Percentiles rank a stretch among this genome's conserved stretches.
Conservation (phyloP, 768 basidiomycete genomes). For the Auricularia cornea region DNA sequence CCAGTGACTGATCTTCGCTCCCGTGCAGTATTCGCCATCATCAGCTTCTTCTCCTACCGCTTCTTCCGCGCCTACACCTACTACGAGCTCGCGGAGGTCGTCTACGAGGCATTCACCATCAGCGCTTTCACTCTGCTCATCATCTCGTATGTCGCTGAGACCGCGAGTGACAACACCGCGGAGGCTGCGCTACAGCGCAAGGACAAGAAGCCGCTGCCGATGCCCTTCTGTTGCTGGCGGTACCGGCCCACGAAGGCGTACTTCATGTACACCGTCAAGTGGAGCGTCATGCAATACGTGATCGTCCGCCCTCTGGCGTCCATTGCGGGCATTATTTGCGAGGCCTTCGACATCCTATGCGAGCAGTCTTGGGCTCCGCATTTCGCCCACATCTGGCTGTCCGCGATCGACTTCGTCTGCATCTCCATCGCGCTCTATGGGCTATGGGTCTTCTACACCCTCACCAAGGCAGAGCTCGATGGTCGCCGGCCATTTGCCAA, state of each 20-base stretch:
- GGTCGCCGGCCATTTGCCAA: constrained; percentile 74
- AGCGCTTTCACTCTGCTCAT: constrained; percentile 77
- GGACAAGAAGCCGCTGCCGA: constrained; percentile 63
- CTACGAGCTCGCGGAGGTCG: constrained; percentile 42
- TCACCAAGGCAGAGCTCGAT: constrained; percentile 71
- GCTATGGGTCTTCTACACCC: constrained; percentile 70
- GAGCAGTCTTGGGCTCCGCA: constrained; percentile 47
- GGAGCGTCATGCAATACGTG: constrained; percentile 85
- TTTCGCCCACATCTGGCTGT: constrained; percentile 63
- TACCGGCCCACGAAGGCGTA: constrained; percentile 81
- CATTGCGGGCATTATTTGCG: constrained; percentile 71
- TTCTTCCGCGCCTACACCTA: constrained; percentile 73
- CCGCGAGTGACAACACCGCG: constrained; percentile 52
- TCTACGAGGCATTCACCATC: constrained; percentile 60
- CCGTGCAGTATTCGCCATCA: constrained; percentile 51
- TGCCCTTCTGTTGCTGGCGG: constrained; percentile 79
- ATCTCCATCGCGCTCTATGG: constrained; percentile 68
- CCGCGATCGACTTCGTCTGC: constrained; percentile 31
- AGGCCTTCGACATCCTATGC: constrained; percentile 64
- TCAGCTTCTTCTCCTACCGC: constrained; percentile 81
- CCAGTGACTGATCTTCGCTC: neutral
- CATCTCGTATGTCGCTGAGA: constrained; percentile 76
- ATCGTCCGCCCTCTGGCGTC: constrained; percentile 62
- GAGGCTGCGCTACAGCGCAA: constrained; percentile 66
- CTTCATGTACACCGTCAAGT: constrained; percentile 62